Conservation (phyloP, 2,329 filamentous ascomycete species). For the Colletotrichum sp. region DNA sequence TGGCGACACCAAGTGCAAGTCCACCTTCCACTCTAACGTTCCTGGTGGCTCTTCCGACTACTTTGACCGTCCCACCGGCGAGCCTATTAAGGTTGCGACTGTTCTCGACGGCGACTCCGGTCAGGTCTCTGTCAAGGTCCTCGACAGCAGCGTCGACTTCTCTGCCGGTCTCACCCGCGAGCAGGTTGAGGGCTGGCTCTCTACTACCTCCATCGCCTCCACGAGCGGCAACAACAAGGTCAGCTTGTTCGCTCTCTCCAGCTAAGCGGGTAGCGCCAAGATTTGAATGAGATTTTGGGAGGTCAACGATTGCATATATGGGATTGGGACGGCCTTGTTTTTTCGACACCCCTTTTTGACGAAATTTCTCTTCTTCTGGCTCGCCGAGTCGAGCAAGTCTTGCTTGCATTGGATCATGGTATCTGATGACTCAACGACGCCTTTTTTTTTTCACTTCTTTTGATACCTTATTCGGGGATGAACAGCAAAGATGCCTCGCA, state of each 20-base stretch:
- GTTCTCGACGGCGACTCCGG: constrained; percentile 60
- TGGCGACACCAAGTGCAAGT: constrained; percentile 71
- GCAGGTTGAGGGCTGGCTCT: constrained; percentile 41
- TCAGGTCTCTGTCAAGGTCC: constrained; percentile 61
- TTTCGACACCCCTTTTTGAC: not conserved
- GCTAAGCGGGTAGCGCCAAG: not conserved
- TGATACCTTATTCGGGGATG: constrained; percentile 1
- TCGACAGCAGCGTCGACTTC: constrained; percentile 48
- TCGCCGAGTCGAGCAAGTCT: not conserved
- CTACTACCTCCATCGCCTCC: not conserved
- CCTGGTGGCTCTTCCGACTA: constrained; percentile 74
- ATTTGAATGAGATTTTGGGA: not conserved
- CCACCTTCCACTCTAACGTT: constrained; percentile 70
- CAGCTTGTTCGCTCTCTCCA: constrained; percentile 21
- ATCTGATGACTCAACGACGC: constrained; percentile 1
- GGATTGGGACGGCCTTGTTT: not conserved
- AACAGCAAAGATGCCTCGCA: not conserved
- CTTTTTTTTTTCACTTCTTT: not conserved
- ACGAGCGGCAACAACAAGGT: constrained; percentile 1
- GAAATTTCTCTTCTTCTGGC: not conserved
- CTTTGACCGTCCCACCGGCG: constrained; percentile 68
- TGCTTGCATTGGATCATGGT: constrained; percentile 2
- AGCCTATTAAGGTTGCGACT: constrained; percentile 67
- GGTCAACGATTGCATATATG: constrained; percentile 5
- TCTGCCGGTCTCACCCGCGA: constrained; percentile 39